A percentile compares a stretch with the other conserved stretches of the same genome.
phyloP scores from a whole-genome alignment of 2,329 filamentous ascomycete species.

The Lasiodiplodia sp. region DNA sequence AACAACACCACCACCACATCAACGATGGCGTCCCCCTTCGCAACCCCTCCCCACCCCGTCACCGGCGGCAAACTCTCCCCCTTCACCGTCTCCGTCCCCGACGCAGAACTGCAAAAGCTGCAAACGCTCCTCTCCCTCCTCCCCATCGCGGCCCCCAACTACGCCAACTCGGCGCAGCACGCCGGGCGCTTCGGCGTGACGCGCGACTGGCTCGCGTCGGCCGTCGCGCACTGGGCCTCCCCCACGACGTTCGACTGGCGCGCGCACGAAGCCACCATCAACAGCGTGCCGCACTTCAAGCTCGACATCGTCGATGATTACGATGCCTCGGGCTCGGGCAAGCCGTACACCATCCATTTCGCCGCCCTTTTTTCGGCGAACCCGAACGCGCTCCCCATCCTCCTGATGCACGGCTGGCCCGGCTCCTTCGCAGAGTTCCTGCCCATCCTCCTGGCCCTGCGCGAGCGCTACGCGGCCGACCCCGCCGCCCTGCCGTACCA shows the following conservation, averaged over 20 bases:
- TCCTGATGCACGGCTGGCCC: slow-evolving; percentile 66
- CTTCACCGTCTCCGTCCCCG: slow-evolving; percentile 43
- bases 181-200: slow-evolving; percentile 42
- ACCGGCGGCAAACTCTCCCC: neutral
- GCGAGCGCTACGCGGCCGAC: slow-evolving; percentile 56
- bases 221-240: slow-evolving; percentile 45
- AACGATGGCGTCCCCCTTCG: neutral
- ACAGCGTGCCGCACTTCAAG: slow-evolving; percentile 62
- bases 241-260: neutral
- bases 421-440: slow-evolving; percentile 64
- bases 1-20: no score
- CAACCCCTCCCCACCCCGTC: neutral
- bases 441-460: slow-evolving; percentile 56
- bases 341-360: slow-evolving; percentile 59
- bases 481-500: slow-evolving; percentile 63
- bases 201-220: slow-evolving; percentile 42
- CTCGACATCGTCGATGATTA: slow-evolving; percentile 51
- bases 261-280: slow-evolving; percentile 51
- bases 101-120: slow-evolving; percentile 43
- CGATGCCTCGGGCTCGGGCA: slow-evolving; percentile 28
- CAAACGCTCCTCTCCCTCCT: slow-evolving; percentile 45
- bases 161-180: slow-evolving; percentile 35
- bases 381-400: slow-evolving; percentile 59
- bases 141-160: slow-evolving; percentile 41
- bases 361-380: slow-evolving; percentile 62